Evolutionary conservation across 2,329 filamentous ascomycete genomes (phyloP).

Genomic region (Thelonectria blattea): DNA sequence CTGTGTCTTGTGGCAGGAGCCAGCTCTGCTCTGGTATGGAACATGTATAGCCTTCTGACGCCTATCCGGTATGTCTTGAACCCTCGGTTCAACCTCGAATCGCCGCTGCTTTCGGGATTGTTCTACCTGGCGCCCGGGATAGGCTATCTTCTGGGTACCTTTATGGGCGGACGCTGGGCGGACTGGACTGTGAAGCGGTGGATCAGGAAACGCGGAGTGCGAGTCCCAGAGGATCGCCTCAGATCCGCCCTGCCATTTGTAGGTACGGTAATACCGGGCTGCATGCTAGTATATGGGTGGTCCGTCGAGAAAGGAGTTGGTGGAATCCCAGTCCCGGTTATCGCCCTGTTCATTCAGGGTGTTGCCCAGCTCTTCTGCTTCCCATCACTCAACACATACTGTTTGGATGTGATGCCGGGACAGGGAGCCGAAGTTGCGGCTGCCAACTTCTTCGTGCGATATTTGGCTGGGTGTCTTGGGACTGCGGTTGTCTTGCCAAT

Average conservation of each 20-base stretch:
- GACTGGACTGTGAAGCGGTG: slow-evolving; percentile 70
- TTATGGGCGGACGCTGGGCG: slow-evolving; percentile 73
- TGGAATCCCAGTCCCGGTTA: slow-evolving; percentile 66
- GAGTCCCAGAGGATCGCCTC: slow-evolving; percentile 73
- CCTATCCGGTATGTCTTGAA: slow-evolving; percentile 77
- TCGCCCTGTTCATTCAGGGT: slow-evolving; percentile 77
- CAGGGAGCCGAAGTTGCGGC: slow-evolving; percentile 76
- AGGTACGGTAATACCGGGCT: slow-evolving; percentile 62
- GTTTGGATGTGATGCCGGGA: slow-evolving; percentile 77
- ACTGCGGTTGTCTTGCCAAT: slow-evolving; percentile 77
- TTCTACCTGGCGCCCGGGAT: slow-evolving; percentile 78
- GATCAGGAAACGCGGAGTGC: slow-evolving; percentile 64
- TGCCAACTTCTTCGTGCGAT: slow-evolving; percentile 80
- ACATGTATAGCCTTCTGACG: slow-evolving; percentile 68
- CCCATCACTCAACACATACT: slow-evolving; percentile 79
- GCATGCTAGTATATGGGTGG: slow-evolving; percentile 69
- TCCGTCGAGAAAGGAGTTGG: slow-evolving; percentile 56
- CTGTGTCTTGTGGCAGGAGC: slow-evolving; percentile 65
- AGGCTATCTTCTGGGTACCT: slow-evolving; percentile 72
- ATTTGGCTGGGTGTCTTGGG: slow-evolving; percentile 74
- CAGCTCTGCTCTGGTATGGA: slow-evolving; percentile 72
- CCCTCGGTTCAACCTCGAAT: slow-evolving; percentile 73
- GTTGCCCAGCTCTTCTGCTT: slow-evolving; percentile 79
- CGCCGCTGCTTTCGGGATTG: slow-evolving; percentile 70
- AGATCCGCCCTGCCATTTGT: slow-evolving; percentile 64